These are phyloP conservation scores for Podila epicladia DNA, from an alignment of 192 early-diverging fungal species.

Conservation along the genomic window DNA sequence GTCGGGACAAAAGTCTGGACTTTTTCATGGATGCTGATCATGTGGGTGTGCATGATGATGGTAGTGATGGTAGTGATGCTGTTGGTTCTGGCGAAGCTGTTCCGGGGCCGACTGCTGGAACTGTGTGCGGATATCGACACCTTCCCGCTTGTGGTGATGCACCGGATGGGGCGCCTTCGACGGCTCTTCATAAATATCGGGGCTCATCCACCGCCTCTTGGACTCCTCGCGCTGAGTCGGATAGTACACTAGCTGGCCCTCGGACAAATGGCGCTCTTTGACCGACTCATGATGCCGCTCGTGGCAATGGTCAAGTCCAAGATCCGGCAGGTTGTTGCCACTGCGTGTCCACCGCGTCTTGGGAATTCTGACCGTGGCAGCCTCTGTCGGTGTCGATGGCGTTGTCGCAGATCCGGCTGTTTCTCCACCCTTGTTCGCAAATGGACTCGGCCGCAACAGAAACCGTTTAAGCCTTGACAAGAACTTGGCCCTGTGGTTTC, in stretches of 20 bases:
- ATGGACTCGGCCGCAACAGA: conserved; percentile 29
- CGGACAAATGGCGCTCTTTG: background rate
- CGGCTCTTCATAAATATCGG: conserved; percentile 17
- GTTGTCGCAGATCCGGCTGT: background rate
- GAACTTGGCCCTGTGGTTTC: conserved; percentile 25
- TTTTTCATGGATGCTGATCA: background rate
- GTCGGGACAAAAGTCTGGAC: too few relatives aligned
- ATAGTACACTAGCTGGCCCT: conserved; percentile 3
- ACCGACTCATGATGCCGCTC: conserved; percentile 1
- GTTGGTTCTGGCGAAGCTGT: background rate
- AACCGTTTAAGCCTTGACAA: conserved; percentile 33
- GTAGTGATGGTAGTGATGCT: conserved; percentile 4
- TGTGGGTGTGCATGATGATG: conserved; percentile 4
- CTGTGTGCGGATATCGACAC: conserved; percentile 24
- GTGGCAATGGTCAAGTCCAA: background rate
- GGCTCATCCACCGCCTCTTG: conserved; percentile 15
- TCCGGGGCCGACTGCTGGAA: conserved; percentile 20
- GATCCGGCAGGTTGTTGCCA: conserved; percentile 6
- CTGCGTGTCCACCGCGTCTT: conserved; percentile 27
- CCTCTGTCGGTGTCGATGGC: background rate
- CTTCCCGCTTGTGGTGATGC: conserved; percentile 5
- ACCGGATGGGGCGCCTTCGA: background rate
- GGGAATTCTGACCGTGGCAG: conserved; percentile 2
- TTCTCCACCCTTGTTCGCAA: conserved; percentile 5
- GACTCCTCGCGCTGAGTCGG: background rate